Evolutionary conservation across 306 rosid genomes (phyloP).

Genomic region (Pterocarpus santalinus): DNA sequence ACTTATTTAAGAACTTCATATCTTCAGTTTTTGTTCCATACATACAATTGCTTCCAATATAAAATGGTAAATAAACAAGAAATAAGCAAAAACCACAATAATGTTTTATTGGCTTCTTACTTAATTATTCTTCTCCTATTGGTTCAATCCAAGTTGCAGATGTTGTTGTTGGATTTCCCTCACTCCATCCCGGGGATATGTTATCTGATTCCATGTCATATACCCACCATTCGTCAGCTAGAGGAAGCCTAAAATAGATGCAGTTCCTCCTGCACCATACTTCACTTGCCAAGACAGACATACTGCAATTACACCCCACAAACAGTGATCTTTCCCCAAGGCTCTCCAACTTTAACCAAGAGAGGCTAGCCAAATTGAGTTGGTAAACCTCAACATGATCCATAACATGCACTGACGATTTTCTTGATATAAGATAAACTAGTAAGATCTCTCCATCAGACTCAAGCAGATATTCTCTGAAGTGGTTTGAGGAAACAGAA

Average conservation of each 20-base stretch:
- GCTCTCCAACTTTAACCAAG: conserved; percentile 22
- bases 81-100: neutral
- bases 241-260: conserved; percentile 29
- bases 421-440: conserved; percentile 35
- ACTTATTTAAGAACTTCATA: neutral
- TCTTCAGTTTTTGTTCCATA: no score
- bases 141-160: conserved; percentile 22
- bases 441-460: conserved; percentile 43
- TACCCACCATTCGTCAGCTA: conserved; percentile 31
- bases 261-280: conserved; percentile 40
- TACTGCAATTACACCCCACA: conserved; percentile 38
- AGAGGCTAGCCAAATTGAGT: conserved; percentile 21
- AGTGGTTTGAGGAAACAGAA: conserved; percentile 37
- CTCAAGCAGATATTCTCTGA: conserved; percentile 45
- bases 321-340: conserved; percentile 38
- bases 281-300: conserved; percentile 38
- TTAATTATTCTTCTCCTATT: neutral
- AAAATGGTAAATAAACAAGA: neutral
- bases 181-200: neutral
- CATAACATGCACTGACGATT: conserved; percentile 23
- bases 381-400: conserved; percentile 42
- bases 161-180: conserved; percentile 15
- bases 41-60: no score
- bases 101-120: neutral
- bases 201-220: conserved; percentile 32